Percentiles rank a stretch among this genome's conserved stretches.
Evolutionary conservation across 2,329 filamentous ascomycete species (phyloP).

Genomic region (Metarhizium sp.): DNA sequence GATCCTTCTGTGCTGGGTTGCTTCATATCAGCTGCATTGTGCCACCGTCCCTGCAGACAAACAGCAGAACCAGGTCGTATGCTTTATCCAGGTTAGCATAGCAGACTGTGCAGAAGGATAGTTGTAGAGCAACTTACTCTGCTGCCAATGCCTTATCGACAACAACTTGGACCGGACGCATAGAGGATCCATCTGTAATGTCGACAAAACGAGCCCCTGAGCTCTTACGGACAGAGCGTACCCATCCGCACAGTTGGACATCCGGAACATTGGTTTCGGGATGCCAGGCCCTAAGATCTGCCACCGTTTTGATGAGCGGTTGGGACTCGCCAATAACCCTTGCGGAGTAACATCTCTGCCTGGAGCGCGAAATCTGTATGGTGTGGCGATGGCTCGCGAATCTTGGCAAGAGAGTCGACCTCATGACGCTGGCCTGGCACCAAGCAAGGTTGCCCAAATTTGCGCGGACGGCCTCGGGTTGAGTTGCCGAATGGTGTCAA

Average conservation of each 20-base stretch:
- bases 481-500: not conserved
- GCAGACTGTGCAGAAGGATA: constrained; percentile 10
- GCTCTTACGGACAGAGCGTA: constrained; percentile 78
- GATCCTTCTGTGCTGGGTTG: not conserved
- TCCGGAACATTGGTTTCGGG: constrained; percentile 33
- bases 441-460: not conserved
- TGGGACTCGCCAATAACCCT: constrained; percentile 17
- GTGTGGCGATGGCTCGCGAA: not conserved
- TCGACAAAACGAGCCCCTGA: constrained; percentile 77
- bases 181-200: constrained; percentile 78
- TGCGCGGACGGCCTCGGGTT: not conserved
- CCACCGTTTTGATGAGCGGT: constrained; percentile 34
- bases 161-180: constrained; percentile 71
- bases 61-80: constrained; percentile 76
- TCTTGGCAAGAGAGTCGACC: not conserved
- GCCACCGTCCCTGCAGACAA: constrained; percentile 69
- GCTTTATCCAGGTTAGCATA: constrained; percentile 32
- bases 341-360: constrained; percentile 23
- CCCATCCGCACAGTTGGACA: constrained; percentile 64
- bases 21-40: constrained; percentile 12
- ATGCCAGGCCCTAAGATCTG: constrained; percentile 46
- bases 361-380: constrained; percentile 1
- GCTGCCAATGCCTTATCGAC: constrained; percentile 61
- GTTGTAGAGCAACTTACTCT: constrained; percentile 45
- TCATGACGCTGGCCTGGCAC: not conserved